A percentile compares a stretch with the other conserved stretches of the same genome.
Evolutionary conservation across 2,329 filamentous ascomycete genomes (phyloP).

Genomic region (Gliomastix tumulicola): DNA sequence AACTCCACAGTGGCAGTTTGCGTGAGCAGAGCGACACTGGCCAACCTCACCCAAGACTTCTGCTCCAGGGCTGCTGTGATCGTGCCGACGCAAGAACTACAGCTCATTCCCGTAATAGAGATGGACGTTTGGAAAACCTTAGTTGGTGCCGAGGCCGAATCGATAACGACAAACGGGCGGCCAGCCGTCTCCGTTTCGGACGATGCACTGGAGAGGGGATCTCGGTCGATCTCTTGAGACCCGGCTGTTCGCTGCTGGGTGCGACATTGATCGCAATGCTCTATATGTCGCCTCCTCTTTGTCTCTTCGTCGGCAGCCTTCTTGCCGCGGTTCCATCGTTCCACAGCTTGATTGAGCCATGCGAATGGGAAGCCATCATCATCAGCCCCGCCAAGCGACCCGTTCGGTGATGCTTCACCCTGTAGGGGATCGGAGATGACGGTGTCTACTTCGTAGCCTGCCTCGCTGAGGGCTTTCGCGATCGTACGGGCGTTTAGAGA

Average conservation of each 20-base stretch:
- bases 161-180: neutral
- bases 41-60: conserved; percentile 39
- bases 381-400: neutral
- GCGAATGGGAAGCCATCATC: conserved; percentile 2
- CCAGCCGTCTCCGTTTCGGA: neutral
- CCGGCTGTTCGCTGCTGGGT: no score
- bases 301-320: neutral
- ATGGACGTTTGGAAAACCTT: neutral
- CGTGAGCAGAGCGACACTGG: conserved; percentile 30
- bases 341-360: conserved; percentile 1
- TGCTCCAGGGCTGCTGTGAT: conserved; percentile 18
- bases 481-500: conserved; percentile 36
- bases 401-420: no score
- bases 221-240: no score
- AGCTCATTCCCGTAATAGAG: conserved; percentile 6
- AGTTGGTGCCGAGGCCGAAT: neutral
- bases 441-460: conserved; percentile 52
- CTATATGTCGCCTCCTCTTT: neutral
- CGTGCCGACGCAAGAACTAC: conserved; percentile 5
- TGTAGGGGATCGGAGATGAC: conserved; percentile 16
- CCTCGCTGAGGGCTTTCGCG: conserved; percentile 41
- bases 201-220: neutral
- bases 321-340: neutral
- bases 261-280: neutral
- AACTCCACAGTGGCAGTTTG: conserved; percentile 3